Evolutionary conservation across 2,329 filamentous ascomycete genomes (phyloP).

Genomic region (Dactylellina drechsleri): DNA sequence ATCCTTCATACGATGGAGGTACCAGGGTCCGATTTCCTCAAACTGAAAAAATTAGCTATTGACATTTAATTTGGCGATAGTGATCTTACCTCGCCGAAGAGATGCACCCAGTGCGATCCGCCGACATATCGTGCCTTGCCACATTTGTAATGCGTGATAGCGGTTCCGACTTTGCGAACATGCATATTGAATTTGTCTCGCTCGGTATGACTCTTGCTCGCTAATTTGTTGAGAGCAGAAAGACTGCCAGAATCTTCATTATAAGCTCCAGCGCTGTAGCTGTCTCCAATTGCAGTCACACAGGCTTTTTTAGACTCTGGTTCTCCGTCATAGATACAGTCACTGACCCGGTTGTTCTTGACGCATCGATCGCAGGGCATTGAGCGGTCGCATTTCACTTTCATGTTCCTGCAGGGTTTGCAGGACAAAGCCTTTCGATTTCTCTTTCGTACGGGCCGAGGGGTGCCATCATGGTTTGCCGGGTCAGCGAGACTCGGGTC

Average conservation of each 20-base stretch:
- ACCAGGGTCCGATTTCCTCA: constrained; percentile 46
- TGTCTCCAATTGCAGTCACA: constrained; percentile 20
- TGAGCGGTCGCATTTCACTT: constrained; percentile 50
- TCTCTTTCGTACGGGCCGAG: constrained; percentile 45
- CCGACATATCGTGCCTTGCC: constrained; percentile 52
- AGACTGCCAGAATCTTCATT: neutral
- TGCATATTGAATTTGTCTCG: constrained; percentile 16
- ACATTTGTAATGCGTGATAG: constrained; percentile 44
- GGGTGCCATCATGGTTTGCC: constrained; percentile 1
- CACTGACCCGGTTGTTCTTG: constrained; percentile 39
- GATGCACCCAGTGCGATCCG: constrained; percentile 50
- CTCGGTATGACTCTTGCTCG: neutral
- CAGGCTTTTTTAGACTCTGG: constrained; percentile 46
- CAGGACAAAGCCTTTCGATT: constrained; percentile 50
- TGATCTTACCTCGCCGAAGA: constrained; percentile 45
- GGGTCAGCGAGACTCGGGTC: constrained; percentile 44
- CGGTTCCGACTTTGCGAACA: constrained; percentile 37
- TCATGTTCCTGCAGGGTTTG: constrained; percentile 52
- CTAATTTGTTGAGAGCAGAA: constrained; percentile 2
- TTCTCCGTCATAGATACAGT: constrained; percentile 50
- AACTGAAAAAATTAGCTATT: constrained; percentile 22
- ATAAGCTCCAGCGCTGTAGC: constrained; percentile 10
- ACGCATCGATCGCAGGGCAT: constrained; percentile 49
- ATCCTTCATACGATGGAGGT: constrained; percentile 39
- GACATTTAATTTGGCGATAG: neutral